Conservation (phyloP, 352 stramenopile genomes). For the Pythium vanterpoolii region DNA sequence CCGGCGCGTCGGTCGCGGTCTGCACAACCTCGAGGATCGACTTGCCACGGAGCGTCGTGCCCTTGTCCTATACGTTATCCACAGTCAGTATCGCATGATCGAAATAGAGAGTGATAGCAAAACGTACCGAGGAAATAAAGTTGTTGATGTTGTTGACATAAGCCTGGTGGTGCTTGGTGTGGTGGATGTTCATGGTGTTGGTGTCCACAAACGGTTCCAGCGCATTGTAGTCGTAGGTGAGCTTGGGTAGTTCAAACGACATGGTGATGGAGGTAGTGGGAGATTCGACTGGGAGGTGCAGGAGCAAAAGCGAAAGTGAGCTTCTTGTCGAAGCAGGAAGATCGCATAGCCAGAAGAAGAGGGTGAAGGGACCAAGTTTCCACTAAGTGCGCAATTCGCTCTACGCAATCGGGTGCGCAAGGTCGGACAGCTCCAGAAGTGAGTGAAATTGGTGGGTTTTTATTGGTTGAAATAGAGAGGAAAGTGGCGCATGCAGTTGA, state of each 20-base stretch:
- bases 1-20: constrained; percentile 27
- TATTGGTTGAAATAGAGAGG: constrained; percentile 18
- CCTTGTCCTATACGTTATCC: constrained; percentile 32
- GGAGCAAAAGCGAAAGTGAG: constrained; percentile 40
- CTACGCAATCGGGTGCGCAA: constrained; percentile 3
- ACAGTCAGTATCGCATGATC: constrained; percentile 28
- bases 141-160: constrained; percentile 40
- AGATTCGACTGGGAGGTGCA: constrained; percentile 3
- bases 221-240: constrained; percentile 54
- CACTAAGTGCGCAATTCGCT: constrained; percentile 3
- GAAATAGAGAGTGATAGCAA: not conserved
- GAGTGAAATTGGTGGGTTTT: constrained; percentile 2
- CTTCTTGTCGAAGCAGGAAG: not conserved
- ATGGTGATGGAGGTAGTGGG: constrained; percentile 5
- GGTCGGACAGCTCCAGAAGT: constrained; percentile 8
- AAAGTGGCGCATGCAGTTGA: not conserved
- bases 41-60: constrained; percentile 26
- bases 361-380: not conserved
- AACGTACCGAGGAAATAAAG: constrained; percentile 14
- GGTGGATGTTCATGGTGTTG: constrained; percentile 55
- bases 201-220: constrained; percentile 49
- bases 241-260: constrained; percentile 34
- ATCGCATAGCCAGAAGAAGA: not conserved
- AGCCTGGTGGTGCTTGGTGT: constrained; percentile 57
- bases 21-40: constrained; percentile 30